A percentile compares a stretch with the other conserved stretches of the same genome.
Evolutionary conservation across 805 yeast species (phyloP).

Genomic region (Yamadazyma philogaea): DNA sequence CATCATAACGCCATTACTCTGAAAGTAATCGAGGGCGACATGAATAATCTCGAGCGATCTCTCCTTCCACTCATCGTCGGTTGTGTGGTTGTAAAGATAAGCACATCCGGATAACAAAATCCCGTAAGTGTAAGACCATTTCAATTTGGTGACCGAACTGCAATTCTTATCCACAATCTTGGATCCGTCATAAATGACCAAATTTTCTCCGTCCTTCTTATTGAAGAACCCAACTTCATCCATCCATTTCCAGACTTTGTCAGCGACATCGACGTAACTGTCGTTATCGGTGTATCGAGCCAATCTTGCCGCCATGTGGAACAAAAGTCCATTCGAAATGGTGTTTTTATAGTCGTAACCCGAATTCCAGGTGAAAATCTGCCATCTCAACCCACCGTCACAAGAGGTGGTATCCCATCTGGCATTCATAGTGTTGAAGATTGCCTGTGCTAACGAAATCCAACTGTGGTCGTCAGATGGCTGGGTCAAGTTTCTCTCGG

Average conservation of each 20-base stretch:
- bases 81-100: slow-evolving; percentile 61
- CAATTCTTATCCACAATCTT: slow-evolving; percentile 44
- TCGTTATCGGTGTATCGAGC: slow-evolving; percentile 78
- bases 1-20: slow-evolving; percentile 45
- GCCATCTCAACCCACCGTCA: slow-evolving; percentile 94
- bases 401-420: slow-evolving; percentile 81
- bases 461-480: slow-evolving; percentile 69
- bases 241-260: slow-evolving; percentile 80
- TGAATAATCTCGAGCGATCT: slow-evolving; percentile 35
- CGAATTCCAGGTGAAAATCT: slow-evolving; percentile 88
- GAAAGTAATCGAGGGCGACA: slow-evolving; percentile 44
- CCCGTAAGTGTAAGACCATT: slow-evolving; percentile 75
- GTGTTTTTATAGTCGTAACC: slow-evolving; percentile 94
- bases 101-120: slow-evolving; percentile 66
- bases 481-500: slow-evolving; percentile 40
- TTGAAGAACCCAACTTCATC: slow-evolving; percentile 33
- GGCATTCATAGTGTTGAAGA: slow-evolving; percentile 82
- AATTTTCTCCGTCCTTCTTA: slow-evolving; percentile 20
- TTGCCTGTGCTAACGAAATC: slow-evolving; percentile 83
- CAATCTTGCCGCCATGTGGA: slow-evolving; percentile 82
- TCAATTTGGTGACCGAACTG: slow-evolving; percentile 43
- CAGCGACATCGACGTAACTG: slow-evolving; percentile 73
- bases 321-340: slow-evolving; percentile 85
- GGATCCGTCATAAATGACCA: slow-evolving; percentile 58
- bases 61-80: slow-evolving; percentile 40